phyloP scores from a whole-genome alignment of 768 basidiomycete species.

The Heimioporus sp. region DNA sequence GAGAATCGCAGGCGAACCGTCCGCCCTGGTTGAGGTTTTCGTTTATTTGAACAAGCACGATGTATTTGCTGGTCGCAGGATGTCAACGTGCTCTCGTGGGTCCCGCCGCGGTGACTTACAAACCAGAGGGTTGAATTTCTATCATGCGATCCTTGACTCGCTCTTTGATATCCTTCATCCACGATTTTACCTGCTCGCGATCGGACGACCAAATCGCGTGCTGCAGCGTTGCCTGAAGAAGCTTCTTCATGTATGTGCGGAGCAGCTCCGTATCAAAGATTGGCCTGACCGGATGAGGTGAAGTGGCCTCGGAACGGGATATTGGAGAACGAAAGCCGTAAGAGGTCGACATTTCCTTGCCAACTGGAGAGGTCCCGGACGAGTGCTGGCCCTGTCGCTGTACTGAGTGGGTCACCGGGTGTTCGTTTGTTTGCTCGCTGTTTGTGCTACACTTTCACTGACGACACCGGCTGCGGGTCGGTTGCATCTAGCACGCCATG shows the following conservation, averaged over 20 bases:
- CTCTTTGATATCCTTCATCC: slow-evolving; percentile 84
- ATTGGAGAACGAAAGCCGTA: slow-evolving; percentile 57
- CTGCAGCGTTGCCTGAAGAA: slow-evolving; percentile 68
- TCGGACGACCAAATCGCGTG: slow-evolving; percentile 67
- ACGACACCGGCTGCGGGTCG: background rate
- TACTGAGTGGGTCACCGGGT: background rate
- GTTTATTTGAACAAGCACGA: slow-evolving; percentile 81
- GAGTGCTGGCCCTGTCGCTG: background rate
- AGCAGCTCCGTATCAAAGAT: slow-evolving; percentile 72
- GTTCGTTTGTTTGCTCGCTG: slow-evolving; percentile 24
- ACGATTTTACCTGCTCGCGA: slow-evolving; percentile 63
- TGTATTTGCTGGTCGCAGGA: slow-evolving; percentile 63
- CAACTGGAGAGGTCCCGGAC: too few species aligned
- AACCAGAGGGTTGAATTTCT: slow-evolving; percentile 77
- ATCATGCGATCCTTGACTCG: slow-evolving; percentile 85
- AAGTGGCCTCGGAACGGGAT: slow-evolving; percentile 60
- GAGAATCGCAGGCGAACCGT: slow-evolving; percentile 47
- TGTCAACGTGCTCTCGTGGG: slow-evolving; percentile 14
- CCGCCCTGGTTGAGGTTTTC: slow-evolving; percentile 86
- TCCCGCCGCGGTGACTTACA: slow-evolving; percentile 50
- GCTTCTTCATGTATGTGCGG: slow-evolving; percentile 79
- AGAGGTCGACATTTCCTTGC: slow-evolving; percentile 21
- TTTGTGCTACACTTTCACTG: slow-evolving; percentile 15
- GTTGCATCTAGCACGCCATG: slow-evolving; percentile 39
- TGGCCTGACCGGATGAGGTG: slow-evolving; percentile 42